Percentiles rank a stretch among this genome's conserved stretches.
Conservation (phyloP, 345 rosid species). For the Salix koriyanagi region DNA sequence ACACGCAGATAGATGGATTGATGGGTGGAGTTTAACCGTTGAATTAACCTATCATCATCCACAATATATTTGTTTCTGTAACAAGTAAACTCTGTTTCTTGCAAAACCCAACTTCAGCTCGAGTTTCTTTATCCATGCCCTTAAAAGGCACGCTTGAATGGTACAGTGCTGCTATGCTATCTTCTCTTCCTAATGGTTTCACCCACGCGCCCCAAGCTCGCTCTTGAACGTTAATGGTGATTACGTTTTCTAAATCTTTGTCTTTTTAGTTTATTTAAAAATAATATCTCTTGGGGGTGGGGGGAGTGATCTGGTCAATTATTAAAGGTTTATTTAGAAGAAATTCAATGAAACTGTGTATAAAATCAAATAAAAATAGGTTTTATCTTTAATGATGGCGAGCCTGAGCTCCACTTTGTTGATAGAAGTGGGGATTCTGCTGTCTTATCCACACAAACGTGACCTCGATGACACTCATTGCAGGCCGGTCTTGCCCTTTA, state of each 20-base stretch:
- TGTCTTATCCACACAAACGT: background rate
- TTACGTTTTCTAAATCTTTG: too few relatives aligned
- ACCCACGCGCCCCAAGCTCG: background rate
- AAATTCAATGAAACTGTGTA: background rate
- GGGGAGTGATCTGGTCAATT: too few relatives aligned
- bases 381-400: too few relatives aligned
- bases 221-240: background rate
- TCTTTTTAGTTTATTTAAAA: too few relatives aligned
- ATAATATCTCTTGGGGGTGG: too few relatives aligned
- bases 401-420: background rate
- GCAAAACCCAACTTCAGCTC: background rate
- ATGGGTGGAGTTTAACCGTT: background rate
- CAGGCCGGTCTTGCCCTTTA: background rate
- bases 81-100: background rate
- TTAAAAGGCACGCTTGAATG: slow-evolving; percentile 1
- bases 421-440: background rate
- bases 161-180: too few relatives aligned
- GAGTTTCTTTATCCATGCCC: background rate
- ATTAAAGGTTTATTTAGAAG: too few relatives aligned
- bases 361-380: too few relatives aligned
- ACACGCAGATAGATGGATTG: too few relatives aligned
- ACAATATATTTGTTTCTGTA: too few relatives aligned
- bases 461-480: background rate
- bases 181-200: background rate
- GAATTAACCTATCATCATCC: background rate